Evolutionary conservation across 164 flowering plant genomes (phyloP).

Genomic region (Protea cynaroides): DNA sequence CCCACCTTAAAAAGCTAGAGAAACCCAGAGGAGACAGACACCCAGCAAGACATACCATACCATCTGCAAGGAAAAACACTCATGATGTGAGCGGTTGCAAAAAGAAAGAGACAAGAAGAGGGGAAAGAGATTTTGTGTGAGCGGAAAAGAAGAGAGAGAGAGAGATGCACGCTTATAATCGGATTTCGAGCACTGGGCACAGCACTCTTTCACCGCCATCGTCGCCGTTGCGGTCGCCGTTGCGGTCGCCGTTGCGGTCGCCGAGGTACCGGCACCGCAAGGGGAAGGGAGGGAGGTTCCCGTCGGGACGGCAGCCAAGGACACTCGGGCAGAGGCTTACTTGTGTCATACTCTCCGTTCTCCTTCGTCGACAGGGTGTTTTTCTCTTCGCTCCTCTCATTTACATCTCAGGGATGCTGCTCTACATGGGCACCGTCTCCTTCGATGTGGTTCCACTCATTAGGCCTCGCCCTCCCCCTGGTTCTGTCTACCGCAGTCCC

Average conservation of each 20-base stretch:
- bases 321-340: constrained; percentile 43
- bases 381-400: constrained; percentile 75
- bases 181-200: constrained; percentile 60
- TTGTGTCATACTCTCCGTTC: constrained; percentile 52
- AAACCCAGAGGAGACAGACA: too few species aligned
- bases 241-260: constrained; percentile 56
- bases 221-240: constrained; percentile 70
- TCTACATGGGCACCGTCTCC: constrained; percentile 71
- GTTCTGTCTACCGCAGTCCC: constrained; percentile 72
- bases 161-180: constrained; percentile 56
- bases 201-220: constrained; percentile 67
- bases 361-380: constrained; percentile 73
- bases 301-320: constrained; percentile 15
- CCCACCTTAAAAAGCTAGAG: not conserved
- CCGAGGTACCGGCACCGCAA: constrained; percentile 30
- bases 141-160: too few species aligned
- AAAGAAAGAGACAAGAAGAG: not conserved
- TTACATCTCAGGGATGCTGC: constrained; percentile 74
- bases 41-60: too few species aligned
- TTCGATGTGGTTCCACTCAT: constrained; percentile 55
- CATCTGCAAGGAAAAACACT: too few species aligned
- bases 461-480: constrained; percentile 39
- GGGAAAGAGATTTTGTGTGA: too few species aligned
- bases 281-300: constrained; percentile 22
- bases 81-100: not conserved